Conservation (phyloP, 2,329 filamentous ascomycete species). For the Thielaviopsis euricoi region DNA sequence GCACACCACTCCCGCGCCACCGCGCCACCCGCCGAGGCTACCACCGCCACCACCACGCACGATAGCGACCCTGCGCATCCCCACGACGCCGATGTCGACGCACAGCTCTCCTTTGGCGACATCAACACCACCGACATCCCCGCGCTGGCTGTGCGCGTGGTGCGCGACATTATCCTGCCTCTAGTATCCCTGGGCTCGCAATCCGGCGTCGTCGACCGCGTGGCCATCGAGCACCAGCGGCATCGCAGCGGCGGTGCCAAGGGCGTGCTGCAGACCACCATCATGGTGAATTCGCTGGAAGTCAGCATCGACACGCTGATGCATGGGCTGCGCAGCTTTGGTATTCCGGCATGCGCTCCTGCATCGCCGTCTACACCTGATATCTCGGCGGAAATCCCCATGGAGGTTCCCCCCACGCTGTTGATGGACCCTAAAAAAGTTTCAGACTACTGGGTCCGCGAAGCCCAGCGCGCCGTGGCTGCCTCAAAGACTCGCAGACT, state of each 20-base stretch:
- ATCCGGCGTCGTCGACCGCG: background rate
- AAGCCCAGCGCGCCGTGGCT: background rate
- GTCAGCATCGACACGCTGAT: constrained; percentile 1
- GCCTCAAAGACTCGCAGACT: background rate
- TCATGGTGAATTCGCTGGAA: constrained; percentile 6
- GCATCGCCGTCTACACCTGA: background rate
- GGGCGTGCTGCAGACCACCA: constrained; percentile 1
- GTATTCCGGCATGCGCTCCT: too few species aligned
- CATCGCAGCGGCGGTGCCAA: background rate
- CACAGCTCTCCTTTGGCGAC: background rate
- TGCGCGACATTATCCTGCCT: constrained; percentile 4
- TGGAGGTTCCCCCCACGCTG: background rate
- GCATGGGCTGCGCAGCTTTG: background rate
- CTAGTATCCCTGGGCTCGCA: background rate
- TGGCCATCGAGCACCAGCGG: constrained; percentile 9
- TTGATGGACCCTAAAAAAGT: constrained; percentile 1
- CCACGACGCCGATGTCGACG: background rate
- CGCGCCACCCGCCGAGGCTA: background rate
- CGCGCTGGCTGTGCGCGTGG: background rate
- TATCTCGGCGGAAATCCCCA: too few species aligned
- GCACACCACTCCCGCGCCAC: too few species aligned
- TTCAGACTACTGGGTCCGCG: constrained; percentile 6
- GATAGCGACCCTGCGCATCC: background rate
- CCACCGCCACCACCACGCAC: background rate
- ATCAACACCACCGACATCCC: constrained; percentile 7